Base-by-base conservation (phyloP, 352 stramenopile genomes). In the Phytophthora pseudosyringae region DNA sequence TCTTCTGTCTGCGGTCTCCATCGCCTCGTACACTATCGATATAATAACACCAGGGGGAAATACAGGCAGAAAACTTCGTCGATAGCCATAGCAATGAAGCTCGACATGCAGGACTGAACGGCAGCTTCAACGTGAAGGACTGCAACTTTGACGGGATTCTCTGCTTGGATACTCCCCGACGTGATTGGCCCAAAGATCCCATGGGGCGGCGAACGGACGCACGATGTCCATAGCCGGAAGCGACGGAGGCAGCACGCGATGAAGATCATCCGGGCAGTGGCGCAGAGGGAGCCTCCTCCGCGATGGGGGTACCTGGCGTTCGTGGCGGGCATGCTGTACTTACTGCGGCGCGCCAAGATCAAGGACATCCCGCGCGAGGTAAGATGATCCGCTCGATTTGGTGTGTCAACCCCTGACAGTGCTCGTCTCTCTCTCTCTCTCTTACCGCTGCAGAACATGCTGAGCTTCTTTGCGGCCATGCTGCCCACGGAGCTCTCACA, bases 401-500 rank as follows among this genome's bases (percentile, higher is more conserved):
- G 18, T n/a, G 18, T n/a, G 25, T 39, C 26, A 21, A n/a, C 15
- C 8, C 15, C 31, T 66, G 32, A 64, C 39, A 8, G 29, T 64
- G 15, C 16, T 21, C 21, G 21, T 21, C 21, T 21, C 21, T 21
- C 21, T 21, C 21, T 21, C 21, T 21, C 21, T 21, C 21, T 21
- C 21, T 45, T 55, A 7, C 43, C 61, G 21, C 13, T 50, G 38
- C 44, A 83, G 67, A 83, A 81, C 31, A 65, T 83, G 59, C 26
- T 89, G 43, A 78, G 73, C n/a, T 86, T 91, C 68, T 83, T 82
- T 18, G 68, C 70, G 18, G 76, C 80, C 10, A 69, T 88, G 56
- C 48, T 90, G 18, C 78, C 81, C 31, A 83, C 77, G 5, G 81
- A 90, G 65, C 74, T 88, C n/a, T 68, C 78, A 41, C 81, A 90